Base-by-base conservation (phyloP, 2,329 filamentous ascomycete species). In the Microdochium trichocladiopsis region DNA sequence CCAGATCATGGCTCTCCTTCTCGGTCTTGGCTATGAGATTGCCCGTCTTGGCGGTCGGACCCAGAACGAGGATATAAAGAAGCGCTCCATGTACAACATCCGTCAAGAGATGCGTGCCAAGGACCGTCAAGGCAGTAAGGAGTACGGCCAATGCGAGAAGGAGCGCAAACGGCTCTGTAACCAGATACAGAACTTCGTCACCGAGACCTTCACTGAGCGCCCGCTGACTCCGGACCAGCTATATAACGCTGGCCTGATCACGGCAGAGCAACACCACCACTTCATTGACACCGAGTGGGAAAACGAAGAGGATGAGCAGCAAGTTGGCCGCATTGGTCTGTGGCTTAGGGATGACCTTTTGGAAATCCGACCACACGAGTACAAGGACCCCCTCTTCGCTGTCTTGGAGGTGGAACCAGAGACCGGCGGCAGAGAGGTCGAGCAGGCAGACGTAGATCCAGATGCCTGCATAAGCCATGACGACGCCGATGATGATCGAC, bases 1-100 rank as follows among this genome's bases (percentile, higher is more conserved):
- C 59, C 91, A 96, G 63, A 73, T 96, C 0, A 72, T 96, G 0
- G 70, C 72, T 1, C 81, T 86, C 51, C 75, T 90, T 16, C 73
- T 82, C 1, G 63, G 71, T 1, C 51, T 60, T 0, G 67, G 65
- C 2, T 87, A 67, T 76, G 76, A 81, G 1, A 84, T 91, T 53
- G 70, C 74, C 10, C 75, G 78, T 2, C 63, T 81, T 10, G 90
- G 90, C 43, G 83, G 85, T 2, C 79, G 87, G 25, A 88, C 86
- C 18, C 79, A 82, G 50, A 85, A 88, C 54, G 69, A 73, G 1
- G 75, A 78, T 0, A 84, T 95, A 57, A 82, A 82, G 55, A 73
- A 80, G 50, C 78, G 82, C 14, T 90, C 83, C 0, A 61, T 95
- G 2, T 90, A 75, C 63, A 79, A 86, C 53, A 68, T 91, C 1